Conservation (phyloP, 164 flowering plant species). For the Chimonanthus salicifolius region DNA sequence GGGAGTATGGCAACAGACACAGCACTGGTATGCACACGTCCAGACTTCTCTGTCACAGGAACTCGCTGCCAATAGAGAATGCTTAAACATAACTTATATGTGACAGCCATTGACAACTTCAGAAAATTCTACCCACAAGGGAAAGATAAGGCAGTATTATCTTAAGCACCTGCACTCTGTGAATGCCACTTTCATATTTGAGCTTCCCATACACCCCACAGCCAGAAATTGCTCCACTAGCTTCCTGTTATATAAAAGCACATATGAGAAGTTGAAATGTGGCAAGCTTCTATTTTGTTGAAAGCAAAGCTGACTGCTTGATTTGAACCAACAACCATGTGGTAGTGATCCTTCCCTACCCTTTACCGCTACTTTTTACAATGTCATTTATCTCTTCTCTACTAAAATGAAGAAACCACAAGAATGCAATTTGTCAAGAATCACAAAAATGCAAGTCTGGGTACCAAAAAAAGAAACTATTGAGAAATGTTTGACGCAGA, state of each 20-base stretch:
- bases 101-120: not conserved
- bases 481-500: not conserved
- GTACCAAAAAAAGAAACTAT: not conserved
- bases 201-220: conserved; percentile 76
- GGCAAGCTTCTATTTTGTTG: no score
- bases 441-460: not conserved
- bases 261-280: not conserved
- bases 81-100: not conserved
- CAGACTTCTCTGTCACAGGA: conserved; percentile 93
- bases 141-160: not conserved
- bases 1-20: conserved; percentile 98
- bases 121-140: not conserved
- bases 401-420: not conserved
- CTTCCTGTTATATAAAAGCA: conserved; percentile 51
- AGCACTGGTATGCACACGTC: conserved; percentile 97
- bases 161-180: conserved; percentile 80
- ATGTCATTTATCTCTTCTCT: no score
- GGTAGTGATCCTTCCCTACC: no score
- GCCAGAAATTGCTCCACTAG: conserved; percentile 89
- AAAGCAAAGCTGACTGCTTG: no score
- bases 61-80: conserved; percentile 55
- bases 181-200: conserved; percentile 97
- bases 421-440: not conserved
- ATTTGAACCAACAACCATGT: no score
- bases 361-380: no score